Percentiles rank a stretch among this genome's conserved stretches.
These are phyloP conservation scores for Penicillium egyptiacum DNA, from an alignment of 495 filamentous ascomycete genomes.

Conservation along the genomic window DNA sequence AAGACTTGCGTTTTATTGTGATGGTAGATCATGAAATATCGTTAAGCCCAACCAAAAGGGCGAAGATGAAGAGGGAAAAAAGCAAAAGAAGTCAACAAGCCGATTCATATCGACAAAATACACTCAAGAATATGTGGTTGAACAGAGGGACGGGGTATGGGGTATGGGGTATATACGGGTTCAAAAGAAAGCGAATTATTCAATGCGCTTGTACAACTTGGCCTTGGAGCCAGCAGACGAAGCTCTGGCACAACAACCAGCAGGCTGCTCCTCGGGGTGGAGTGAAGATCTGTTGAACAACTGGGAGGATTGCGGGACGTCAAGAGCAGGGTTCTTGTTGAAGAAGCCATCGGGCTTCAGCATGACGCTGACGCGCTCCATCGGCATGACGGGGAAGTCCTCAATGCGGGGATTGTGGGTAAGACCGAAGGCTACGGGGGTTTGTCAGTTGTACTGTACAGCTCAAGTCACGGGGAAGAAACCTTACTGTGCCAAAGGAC, in stretches of 20 bases:
- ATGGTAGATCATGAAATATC: background rate
- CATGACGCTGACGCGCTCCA: slow-evolving; percentile 60
- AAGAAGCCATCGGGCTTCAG: slow-evolving; percentile 77
- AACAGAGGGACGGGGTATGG: background rate
- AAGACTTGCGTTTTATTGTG: background rate
- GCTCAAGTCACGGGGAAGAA: background rate
- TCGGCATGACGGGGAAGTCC: slow-evolving; percentile 67
- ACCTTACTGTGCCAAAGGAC: slow-evolving; percentile 56
- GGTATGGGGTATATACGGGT: slow-evolving; percentile 10
- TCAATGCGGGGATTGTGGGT: slow-evolving; percentile 60
- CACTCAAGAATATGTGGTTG: background rate
- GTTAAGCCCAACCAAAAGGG: background rate
- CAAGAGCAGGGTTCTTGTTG: slow-evolving; percentile 68
- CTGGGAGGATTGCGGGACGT: slow-evolving; percentile 60
- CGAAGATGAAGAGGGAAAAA: background rate
- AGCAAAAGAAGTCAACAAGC: background rate
- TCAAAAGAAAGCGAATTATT: slow-evolving; percentile 19
- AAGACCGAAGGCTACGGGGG: slow-evolving; percentile 53
- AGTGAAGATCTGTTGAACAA: slow-evolving; percentile 44
- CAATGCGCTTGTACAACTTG: slow-evolving; percentile 41
- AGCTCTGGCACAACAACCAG: slow-evolving; percentile 26
- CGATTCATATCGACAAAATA: background rate
- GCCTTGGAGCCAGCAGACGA: slow-evolving; percentile 31
- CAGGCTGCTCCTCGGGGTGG: slow-evolving; percentile 23
- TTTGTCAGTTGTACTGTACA: slow-evolving; percentile 5